Evolutionary conservation across 208 protist species (phyloP).

Genomic region (Polymyxa betae): DNA sequence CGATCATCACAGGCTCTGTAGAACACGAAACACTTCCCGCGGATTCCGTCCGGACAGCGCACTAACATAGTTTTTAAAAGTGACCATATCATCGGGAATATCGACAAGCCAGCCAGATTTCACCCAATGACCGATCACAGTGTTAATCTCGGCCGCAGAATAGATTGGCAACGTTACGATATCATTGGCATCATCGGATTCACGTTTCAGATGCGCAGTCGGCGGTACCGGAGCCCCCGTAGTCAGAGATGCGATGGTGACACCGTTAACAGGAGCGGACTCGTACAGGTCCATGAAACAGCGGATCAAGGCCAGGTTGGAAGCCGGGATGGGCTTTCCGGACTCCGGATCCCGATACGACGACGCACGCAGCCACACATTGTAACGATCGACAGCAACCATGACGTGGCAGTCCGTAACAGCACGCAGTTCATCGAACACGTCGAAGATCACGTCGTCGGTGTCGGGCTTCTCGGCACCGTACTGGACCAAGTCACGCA

Average conservation of each 20-base stretch:
- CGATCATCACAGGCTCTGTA: too few species aligned
- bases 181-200: not conserved
- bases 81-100: not conserved
- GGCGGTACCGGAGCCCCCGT: not conserved
- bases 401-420: not conserved
- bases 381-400: not conserved
- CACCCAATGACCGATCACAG: not conserved
- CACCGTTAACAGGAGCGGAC: not conserved
- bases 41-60: not conserved
- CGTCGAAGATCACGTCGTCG: not conserved
- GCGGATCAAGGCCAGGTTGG: not conserved
- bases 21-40: conserved; percentile 3
- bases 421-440: not conserved
- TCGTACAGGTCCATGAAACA: conserved; percentile 38
- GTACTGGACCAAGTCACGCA: not conserved
- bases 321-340: not conserved
- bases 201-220: not conserved
- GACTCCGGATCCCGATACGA: not conserved
- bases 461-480: not conserved
- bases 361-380: not conserved
- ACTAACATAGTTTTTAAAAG: not conserved
- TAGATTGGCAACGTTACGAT: not conserved
- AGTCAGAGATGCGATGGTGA: not conserved
- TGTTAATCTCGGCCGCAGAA: not conserved
- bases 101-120: not conserved